Conservation (phyloP, 768 basidiomycete species). For the Cyathus striatus region DNA sequence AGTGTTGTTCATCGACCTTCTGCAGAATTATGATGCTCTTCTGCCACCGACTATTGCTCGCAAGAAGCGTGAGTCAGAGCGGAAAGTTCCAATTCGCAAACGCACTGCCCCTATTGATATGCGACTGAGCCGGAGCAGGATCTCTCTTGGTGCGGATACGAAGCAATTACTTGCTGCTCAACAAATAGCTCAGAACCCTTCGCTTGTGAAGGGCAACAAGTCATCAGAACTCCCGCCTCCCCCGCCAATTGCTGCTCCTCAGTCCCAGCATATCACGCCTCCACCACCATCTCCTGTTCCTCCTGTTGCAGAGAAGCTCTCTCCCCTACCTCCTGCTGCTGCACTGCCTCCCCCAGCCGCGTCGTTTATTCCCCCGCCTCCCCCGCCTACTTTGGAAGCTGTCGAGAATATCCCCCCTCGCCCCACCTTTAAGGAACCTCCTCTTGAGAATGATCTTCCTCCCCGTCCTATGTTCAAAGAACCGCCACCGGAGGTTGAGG, state of each 20-base stretch:
- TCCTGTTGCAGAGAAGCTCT: constrained; percentile 12
- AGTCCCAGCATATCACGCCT: constrained; percentile 11
- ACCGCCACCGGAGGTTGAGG: constrained; percentile 47
- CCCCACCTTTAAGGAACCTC: constrained; percentile 55
- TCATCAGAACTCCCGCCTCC: constrained; percentile 24
- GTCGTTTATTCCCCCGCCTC: constrained; percentile 22
- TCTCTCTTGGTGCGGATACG: constrained; percentile 67
- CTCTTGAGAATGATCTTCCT: constrained; percentile 46
- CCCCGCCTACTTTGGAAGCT: constrained; percentile 17
- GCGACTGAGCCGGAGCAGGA: constrained; percentile 74
- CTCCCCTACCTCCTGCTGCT: constrained; percentile 24
- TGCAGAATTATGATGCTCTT: constrained; percentile 68
- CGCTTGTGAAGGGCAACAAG: constrained; percentile 26
- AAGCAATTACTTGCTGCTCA: constrained; percentile 71
- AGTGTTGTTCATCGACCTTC: constrained; percentile 84
- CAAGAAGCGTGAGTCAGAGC: constrained; percentile 85
- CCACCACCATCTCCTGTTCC: constrained; percentile 25
- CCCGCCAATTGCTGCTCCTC: constrained; percentile 20
- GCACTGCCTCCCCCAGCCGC: constrained; percentile 21
- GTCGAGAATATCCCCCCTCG: constrained; percentile 28
- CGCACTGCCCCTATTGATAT: constrained; percentile 86
- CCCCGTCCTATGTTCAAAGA: constrained; percentile 48
- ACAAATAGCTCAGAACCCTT: constrained; percentile 53
- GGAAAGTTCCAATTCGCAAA: constrained; percentile 78
- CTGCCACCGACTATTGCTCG: constrained; percentile 78